Evolutionary conservation across 225 moss, liverwort and hornwort genomes (phyloP).

Genomic region (Polytrichum formosum): DNA sequence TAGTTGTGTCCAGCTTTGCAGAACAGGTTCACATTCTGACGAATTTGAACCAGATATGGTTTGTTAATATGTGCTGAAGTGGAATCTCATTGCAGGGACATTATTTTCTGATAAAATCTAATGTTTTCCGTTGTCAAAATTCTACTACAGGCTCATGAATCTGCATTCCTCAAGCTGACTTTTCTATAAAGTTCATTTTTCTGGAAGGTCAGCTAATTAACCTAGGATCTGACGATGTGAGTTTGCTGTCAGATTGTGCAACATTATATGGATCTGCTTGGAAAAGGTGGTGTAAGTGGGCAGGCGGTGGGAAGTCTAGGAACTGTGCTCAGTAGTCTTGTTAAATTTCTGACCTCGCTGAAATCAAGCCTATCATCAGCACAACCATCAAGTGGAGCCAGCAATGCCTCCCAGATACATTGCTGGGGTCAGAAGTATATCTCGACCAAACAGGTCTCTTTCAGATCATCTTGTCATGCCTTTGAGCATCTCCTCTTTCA

Average conservation of each 20-base stretch:
- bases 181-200: too few relatives aligned
- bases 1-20: constrained; percentile 69
- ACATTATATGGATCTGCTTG: constrained; percentile 76
- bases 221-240: constrained; percentile 8
- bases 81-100: constrained; percentile 10
- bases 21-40: constrained; percentile 56
- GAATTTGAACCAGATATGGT: background rate
- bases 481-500: background rate
- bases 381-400: constrained; percentile 27
- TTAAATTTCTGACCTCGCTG: constrained; percentile 66
- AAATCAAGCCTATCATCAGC: constrained; percentile 30
- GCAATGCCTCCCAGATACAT: constrained; percentile 36
- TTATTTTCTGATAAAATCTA: background rate
- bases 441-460: constrained; percentile 27
- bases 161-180: too few relatives aligned
- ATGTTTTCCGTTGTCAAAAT: too few relatives aligned
- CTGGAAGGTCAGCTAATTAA: background rate
- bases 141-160: too few relatives aligned
- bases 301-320: constrained; percentile 65
- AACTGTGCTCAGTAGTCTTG: constrained; percentile 66
- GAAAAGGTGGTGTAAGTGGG: constrained; percentile 87
- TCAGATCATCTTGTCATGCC: background rate
- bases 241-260: constrained; percentile 59
- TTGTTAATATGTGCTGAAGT: too few relatives aligned
- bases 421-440: constrained; percentile 60